Base-by-base conservation (phyloP, 2,329 filamentous ascomycete genomes). In the Dactylellina parvicollis region DNA sequence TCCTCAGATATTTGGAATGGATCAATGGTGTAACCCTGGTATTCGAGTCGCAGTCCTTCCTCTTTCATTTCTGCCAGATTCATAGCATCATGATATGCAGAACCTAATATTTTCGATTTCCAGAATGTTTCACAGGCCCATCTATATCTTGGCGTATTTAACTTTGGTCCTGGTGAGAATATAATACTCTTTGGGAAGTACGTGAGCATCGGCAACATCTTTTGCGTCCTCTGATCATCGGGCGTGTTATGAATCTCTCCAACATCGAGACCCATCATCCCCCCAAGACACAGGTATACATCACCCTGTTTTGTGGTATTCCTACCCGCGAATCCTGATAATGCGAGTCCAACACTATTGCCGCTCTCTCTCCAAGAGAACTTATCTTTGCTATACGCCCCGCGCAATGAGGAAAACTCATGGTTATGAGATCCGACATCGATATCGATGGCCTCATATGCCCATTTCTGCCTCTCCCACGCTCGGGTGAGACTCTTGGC, bases 91-190 rank as follows among this genome's bases (percentile, higher is more conserved):
- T 50, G 28, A 24, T 54, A 61, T 1, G 46, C 34, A 14, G 64
- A 69, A 22, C 55, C 47, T 9, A 69, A 20, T 24, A 69, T 28
- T 30, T 55, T 69, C 4, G 64, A 69, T 32, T 55, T 69, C 64
- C 64, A 69, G 40, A 69, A 69, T 16, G 54, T 69, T 18, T 69
- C 34, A 24, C 64, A 69, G n/a, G 64, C 64, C 64, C 64, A 69
- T 18, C 64, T 24, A 24, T 50, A 69, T 2, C 55, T 46, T 0
- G 26, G 20, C 5, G 26, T 22, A 47, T 69, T 38, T n/a, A 61
- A 44, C 47, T 69, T 69, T n/a, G 54, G 54, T 8, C 64, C 64
- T 8, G 54, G 26, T 16, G 64, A 69, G 55, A 69, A 69, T 14
- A 69, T 61, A 22, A 69, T 69, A 55, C 64, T 69, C 20, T 69